These are phyloP conservation scores for Limtongozyma cylindracea DNA, from an alignment of 805 yeast species.

Conservation along the genomic window DNA sequence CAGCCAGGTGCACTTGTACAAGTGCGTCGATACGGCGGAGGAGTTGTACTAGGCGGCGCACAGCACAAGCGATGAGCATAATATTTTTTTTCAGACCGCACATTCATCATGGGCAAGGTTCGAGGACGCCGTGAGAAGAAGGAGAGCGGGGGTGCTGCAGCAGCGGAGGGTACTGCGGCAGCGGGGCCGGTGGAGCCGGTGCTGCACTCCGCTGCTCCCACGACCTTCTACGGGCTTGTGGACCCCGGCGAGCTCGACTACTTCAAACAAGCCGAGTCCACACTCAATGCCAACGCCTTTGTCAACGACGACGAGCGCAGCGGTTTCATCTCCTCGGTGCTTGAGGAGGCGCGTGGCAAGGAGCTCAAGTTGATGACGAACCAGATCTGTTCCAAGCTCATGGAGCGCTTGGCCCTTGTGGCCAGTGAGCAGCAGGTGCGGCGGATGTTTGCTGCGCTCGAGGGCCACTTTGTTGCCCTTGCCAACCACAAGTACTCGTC, in stretches of 20 bases:
- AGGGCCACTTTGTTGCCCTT: conserved; percentile 51
- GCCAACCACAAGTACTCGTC: conserved; percentile 81
- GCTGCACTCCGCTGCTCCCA: conserved; percentile 2
- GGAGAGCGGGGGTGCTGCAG: no score
- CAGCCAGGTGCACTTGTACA: conserved; percentile 36
- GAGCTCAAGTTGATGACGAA: conserved; percentile 83
- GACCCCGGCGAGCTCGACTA: conserved; percentile 72
- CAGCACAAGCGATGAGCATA: neutral
- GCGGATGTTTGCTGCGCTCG: conserved; percentile 35
- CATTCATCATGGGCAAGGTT: no score
- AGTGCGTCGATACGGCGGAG: conserved; percentile 4
- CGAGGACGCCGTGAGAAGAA: no score
- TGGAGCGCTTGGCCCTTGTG: conserved; percentile 61
- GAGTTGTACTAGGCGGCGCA: neutral
- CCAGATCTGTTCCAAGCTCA: conserved; percentile 79
- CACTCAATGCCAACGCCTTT: conserved; percentile 60
- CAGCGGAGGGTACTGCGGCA: no score
- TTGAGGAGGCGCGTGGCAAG: conserved; percentile 72
- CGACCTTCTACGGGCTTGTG: conserved; percentile 63
- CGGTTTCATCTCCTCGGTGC: conserved; percentile 50
- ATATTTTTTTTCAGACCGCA: no score
- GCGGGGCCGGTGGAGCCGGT: no score
- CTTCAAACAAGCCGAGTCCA: conserved; percentile 80
- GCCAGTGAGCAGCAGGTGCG: conserved; percentile 44
- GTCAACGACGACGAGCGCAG: conserved; percentile 44